Evolutionary conservation across 2,329 filamentous ascomycete genomes (phyloP).

Genomic region (Myriosclerotinia scirpicola): DNA sequence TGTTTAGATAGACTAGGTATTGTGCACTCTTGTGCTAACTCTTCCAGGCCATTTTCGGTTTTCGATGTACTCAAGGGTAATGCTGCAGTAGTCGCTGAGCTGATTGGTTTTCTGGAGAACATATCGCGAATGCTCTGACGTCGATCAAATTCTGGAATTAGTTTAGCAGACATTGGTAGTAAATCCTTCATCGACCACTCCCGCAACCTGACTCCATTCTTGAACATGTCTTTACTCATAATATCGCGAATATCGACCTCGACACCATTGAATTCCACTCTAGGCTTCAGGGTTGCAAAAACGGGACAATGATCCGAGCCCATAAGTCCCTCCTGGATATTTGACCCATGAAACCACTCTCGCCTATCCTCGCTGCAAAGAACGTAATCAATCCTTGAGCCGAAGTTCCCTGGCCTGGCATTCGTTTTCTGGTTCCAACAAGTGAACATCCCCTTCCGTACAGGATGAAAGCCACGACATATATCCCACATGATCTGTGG

Average conservation of each 20-base stretch:
- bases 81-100: not conserved
- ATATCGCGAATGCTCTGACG: constrained; percentile 88
- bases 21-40: not conserved
- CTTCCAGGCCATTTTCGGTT: not conserved
- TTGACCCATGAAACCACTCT: constrained; percentile 73
- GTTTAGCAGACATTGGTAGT: constrained; percentile 73
- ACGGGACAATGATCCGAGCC: constrained; percentile 97
- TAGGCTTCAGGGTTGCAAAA: constrained; percentile 70
- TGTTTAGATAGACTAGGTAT: not conserved
- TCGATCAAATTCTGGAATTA: constrained; percentile 85
- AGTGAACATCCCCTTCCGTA: constrained; percentile 88
- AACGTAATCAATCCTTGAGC: constrained; percentile 90
- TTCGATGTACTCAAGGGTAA: not conserved
- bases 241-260: constrained; percentile 64
- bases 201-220: constrained; percentile 61
- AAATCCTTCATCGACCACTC: constrained; percentile 68
- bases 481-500: constrained; percentile 77
- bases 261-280: constrained; percentile 52
- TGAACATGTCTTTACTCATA: constrained; percentile 79
- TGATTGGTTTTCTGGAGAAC: constrained; percentile 63
- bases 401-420: constrained; percentile 91
- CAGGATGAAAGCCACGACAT: constrained; percentile 76
- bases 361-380: constrained; percentile 78
- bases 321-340: constrained; percentile 92
- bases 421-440: constrained; percentile 97